Percentiles rank a stretch among this genome's conserved stretches.
phyloP scores from a whole-genome alignment of 2,329 filamentous ascomycete genomes.

The Pseudogymnoascus sp. region DNA sequence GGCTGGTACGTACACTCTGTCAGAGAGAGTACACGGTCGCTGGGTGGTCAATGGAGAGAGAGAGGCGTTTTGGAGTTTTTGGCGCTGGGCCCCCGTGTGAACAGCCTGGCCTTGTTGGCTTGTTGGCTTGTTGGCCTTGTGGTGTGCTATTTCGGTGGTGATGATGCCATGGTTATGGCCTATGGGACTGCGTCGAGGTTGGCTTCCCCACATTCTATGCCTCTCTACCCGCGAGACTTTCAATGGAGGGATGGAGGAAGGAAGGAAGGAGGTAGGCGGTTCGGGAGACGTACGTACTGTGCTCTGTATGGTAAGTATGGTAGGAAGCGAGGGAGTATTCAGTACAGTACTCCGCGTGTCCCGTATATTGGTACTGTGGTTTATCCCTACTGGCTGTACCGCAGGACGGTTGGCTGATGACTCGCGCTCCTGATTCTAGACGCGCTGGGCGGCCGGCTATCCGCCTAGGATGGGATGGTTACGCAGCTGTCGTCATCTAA shows the following conservation, averaged over 20 bases:
- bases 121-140: too few species aligned
- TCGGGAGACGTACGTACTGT: background rate
- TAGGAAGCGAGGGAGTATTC: background rate
- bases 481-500: conserved; percentile 3
- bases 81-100: background rate
- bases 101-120: background rate
- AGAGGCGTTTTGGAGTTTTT: background rate
- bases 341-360: background rate
- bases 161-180: background rate
- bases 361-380: too few species aligned
- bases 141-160: background rate
- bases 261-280: background rate
- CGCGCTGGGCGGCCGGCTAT: background rate
- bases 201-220: background rate
- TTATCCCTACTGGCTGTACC: background rate
- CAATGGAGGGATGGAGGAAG: background rate
- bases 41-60: conserved; percentile 7
- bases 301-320: background rate
- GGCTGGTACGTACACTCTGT: background rate
- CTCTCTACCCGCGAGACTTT: background rate
- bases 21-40: background rate
- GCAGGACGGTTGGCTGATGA: background rate
- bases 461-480: background rate
- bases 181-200: background rate
- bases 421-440: background rate